Base-by-base conservation (phyloP, 1,284 basidiomycete genomes). In the Malassezia nana region DNA sequence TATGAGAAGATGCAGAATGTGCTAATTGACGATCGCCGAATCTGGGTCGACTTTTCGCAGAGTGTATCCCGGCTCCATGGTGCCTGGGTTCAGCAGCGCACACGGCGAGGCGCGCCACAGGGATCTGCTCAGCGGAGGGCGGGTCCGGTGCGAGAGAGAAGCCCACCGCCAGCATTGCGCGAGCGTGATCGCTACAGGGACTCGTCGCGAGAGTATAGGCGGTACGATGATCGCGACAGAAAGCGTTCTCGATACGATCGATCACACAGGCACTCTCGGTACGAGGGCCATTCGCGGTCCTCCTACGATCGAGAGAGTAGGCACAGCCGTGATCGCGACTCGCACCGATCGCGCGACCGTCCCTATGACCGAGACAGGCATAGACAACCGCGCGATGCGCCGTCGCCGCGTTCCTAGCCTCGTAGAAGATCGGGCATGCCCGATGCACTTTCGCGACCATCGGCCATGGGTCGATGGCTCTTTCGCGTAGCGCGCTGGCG, bases 1-100 rank as follows among this genome's bases (percentile, higher is more conserved):
- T 99, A 98, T 76, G 91, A 95, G 78, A 98, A 96, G 76, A 99
- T 99, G 92, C 92, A 98, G 75, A 96, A 95, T 68, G 92, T 98
- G 0, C 78, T 99, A 7, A 87, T 99, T n/a, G 92, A 99, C 74
- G 94, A 99, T 75, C 82, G 91, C 15, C 82, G 94, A 18, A 98
- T 99, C 72, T 96, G 92, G 87, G 92, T 99, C 59, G 91, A 95
- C 76, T 95, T 96, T 46, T 75, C 71, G 9, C 76, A 77, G 61
- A 92, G 89, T 26, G 94, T 99, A 6, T 77, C 78, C 32, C 78
- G 79, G 63, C 75, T 81, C 63, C 77, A 77, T 58, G 74, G 76
- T n/a, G 68, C 74, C 6, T 78, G 75, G 75, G 25, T 77, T 48
- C 64, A 63, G 67, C 47, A 63, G 74, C 50, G 67, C 64, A 39